Evolutionary conservation across 768 basidiomycete species (phyloP).

Genomic region (Pleurotus platypus): DNA sequence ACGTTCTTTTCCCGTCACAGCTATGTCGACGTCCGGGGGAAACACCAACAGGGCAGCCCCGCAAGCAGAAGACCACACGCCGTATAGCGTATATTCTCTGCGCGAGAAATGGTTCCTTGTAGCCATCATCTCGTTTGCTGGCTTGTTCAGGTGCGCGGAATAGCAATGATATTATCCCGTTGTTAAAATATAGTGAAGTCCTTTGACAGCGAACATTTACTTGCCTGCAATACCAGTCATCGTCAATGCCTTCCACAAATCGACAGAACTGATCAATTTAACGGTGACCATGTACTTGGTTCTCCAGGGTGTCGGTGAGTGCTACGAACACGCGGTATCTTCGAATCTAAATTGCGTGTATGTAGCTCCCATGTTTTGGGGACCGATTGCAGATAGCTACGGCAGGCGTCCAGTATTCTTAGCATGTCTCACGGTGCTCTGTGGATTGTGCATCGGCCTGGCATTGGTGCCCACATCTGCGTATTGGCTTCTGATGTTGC

Average conservation of each 20-base stretch:
- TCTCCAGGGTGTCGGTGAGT: conserved; percentile 55
- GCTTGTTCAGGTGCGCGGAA: conserved; percentile 14
- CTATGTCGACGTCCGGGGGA: no score
- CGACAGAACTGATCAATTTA: conserved; percentile 71
- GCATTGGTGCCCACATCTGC: conserved; percentile 47
- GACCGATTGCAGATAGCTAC: conserved; percentile 61
- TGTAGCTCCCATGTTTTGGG: conserved; percentile 40
- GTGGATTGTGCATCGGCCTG: conserved; percentile 61
- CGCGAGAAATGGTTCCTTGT: conserved; percentile 19
- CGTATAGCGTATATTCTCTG: conserved; percentile 14
- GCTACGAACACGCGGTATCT: no score
- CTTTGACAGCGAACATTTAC: conserved; percentile 74
- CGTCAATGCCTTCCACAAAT: conserved; percentile 55
- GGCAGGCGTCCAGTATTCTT: conserved; percentile 66
- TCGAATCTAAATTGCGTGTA: no score
- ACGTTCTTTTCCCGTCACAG: no score
- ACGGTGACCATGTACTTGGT: conserved; percentile 74
- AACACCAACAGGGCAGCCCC: no score
- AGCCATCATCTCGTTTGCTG: conserved; percentile 14
- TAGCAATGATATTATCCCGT: not conserved
- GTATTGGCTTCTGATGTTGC: conserved; percentile 76
- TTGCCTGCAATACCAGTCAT: conserved; percentile 76
- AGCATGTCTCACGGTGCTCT: conserved; percentile 58
- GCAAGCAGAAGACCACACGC: not conserved
- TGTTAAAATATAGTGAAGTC: conserved; percentile 30